phyloP scores from a whole-genome alignment of 805 yeast species.

The Blastobotrys terrestris region DNA sequence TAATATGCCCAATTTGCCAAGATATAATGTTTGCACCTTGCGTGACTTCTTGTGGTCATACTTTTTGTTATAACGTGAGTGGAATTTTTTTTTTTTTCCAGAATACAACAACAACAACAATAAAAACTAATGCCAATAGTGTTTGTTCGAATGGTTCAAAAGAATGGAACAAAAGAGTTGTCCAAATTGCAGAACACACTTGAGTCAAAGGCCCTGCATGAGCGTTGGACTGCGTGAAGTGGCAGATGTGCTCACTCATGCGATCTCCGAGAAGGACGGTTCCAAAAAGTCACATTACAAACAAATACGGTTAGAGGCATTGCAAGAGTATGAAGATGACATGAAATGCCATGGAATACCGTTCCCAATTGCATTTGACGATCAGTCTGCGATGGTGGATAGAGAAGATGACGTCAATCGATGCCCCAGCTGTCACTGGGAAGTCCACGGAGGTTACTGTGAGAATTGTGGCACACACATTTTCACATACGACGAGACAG shows the following conservation, averaged over 20 bases:
- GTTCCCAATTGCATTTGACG: conserved; percentile 43
- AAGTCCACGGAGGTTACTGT: conserved; percentile 52
- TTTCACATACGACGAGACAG: conserved; percentile 5
- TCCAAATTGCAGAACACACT: conserved; percentile 20
- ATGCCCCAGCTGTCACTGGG: conserved; percentile 67
- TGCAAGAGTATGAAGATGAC: conserved; percentile 17
- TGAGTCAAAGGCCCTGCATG: conserved; percentile 12
- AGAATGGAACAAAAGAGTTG: conserved; percentile 15
- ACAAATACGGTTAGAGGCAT: conserved; percentile 6
- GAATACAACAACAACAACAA: no score
- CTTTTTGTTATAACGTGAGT: conserved; percentile 48
- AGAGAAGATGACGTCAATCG: conserved; percentile 59
- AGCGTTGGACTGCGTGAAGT: conserved; percentile 9
- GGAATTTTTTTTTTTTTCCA: no score
- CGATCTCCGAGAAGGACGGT: conserved; percentile 6
- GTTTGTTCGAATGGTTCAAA: conserved; percentile 28
- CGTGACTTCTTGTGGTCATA: conserved; percentile 54
- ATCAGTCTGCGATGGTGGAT: conserved; percentile 42
- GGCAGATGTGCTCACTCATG: conserved; percentile 5
- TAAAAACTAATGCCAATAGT: conserved; percentile 13
- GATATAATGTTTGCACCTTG: conserved; percentile 57
- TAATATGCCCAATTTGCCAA: conserved; percentile 51
- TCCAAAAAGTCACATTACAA: conserved; percentile 1
- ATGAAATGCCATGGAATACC: conserved; percentile 33
- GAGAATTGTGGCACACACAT: conserved; percentile 38